Evolutionary conservation across 2,329 filamentous ascomycete genomes (phyloP).

Genomic region (Ramichloridium luteum): DNA sequence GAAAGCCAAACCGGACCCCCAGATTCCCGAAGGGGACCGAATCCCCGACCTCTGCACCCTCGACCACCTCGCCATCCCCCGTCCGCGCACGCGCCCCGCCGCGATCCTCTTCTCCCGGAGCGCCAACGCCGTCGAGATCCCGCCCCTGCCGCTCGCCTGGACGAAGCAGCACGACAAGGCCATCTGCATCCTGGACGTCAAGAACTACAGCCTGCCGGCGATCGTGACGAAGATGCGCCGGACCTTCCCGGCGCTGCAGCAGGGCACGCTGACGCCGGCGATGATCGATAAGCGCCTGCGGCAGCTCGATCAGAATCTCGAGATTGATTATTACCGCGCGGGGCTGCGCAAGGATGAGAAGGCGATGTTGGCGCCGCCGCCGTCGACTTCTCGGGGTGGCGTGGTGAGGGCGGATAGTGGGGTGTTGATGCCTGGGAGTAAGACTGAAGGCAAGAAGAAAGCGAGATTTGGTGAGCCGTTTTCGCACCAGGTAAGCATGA

Average conservation of each 20-base stretch:
- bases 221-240: conserved; percentile 22
- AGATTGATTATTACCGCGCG: conserved; percentile 21
- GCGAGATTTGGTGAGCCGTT: too few relatives aligned
- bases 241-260: conserved; percentile 19
- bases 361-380: background rate
- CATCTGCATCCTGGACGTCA: conserved; percentile 25
- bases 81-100: conserved; percentile 6
- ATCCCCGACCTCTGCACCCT: too few relatives aligned
- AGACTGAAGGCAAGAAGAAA: too few relatives aligned
- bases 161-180: conserved; percentile 21
- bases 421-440: too few relatives aligned
- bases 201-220: conserved; percentile 16
- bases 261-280: conserved; percentile 17
- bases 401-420: too few relatives aligned
- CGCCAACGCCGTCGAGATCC: conserved; percentile 10
- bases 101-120: background rate
- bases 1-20: background rate
- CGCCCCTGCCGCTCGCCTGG: conserved; percentile 22
- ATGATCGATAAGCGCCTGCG: conserved; percentile 26
- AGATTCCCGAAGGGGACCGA: background rate
- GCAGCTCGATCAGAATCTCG: conserved; percentile 23
- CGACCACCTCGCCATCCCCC: conserved; percentile 6
- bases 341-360: background rate
- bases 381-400: too few relatives aligned
- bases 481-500: too few relatives aligned